These are phyloP conservation scores for Neonectria punicea DNA, from an alignment of 2,329 filamentous ascomycete genomes.

Conservation along the genomic window DNA sequence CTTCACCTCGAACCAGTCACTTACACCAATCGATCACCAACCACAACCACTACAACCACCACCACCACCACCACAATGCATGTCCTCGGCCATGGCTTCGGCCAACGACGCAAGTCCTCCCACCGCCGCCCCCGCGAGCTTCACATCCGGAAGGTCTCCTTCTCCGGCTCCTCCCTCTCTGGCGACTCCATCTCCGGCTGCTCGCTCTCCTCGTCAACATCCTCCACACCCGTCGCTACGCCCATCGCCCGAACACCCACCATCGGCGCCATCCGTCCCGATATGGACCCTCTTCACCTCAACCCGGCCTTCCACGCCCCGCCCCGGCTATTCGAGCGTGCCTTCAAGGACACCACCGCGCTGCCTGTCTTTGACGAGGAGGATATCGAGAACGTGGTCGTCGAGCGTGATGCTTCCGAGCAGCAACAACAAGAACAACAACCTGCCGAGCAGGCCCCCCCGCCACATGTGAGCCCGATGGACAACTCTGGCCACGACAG, in stretches of 20 bases:
- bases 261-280: constrained; percentile 38
- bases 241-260: constrained; percentile 37
- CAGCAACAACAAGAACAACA: constrained; percentile 28
- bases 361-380: constrained; percentile 45
- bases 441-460: constrained; percentile 45
- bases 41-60: constrained; percentile 22
- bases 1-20: constrained; percentile 11
- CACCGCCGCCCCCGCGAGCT: constrained; percentile 49
- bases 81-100: constrained; percentile 50
- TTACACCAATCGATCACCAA: constrained; percentile 13
- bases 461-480: constrained; percentile 43
- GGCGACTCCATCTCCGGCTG: constrained; percentile 52
- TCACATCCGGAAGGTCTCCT: constrained; percentile 55
- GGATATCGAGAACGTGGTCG: constrained; percentile 29
- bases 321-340: constrained; percentile 50
- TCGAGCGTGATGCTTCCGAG: constrained; percentile 41
- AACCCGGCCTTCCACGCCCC: constrained; percentile 52
- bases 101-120: constrained; percentile 49
- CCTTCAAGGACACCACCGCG: constrained; percentile 43
- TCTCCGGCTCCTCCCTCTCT: constrained; percentile 53
- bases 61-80: constrained; percentile 45
- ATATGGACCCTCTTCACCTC: constrained; percentile 48
- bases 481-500: constrained; percentile 37
- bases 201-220: constrained; percentile 49
- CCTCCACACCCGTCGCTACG: constrained; percentile 39